phyloP scores from a whole-genome alignment of 2,329 filamentous ascomycete genomes.

The Xylariales sp. region DNA sequence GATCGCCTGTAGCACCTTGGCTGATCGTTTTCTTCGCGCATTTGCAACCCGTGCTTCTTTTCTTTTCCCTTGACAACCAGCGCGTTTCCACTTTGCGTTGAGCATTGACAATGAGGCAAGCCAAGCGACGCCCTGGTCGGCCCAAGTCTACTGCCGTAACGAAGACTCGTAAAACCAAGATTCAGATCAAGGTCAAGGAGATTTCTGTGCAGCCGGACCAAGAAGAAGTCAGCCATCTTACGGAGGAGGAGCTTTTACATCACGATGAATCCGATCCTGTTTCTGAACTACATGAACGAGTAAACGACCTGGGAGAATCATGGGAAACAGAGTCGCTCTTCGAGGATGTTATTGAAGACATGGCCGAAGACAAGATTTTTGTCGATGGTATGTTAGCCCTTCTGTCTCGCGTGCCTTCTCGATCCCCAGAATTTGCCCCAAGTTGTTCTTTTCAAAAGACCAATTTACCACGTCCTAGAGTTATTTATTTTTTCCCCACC shows the following conservation, averaged over 20 bases:
- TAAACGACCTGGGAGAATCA: slow-evolving; percentile 19
- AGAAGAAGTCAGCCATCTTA: slow-evolving; percentile 7
- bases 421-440: too few species aligned
- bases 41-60: too few species aligned
- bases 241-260: slow-evolving; percentile 1
- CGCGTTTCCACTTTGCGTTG: background rate
- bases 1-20: too few species aligned
- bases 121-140: slow-evolving; percentile 5
- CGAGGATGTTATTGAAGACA: slow-evolving; percentile 40
- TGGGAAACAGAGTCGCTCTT: slow-evolving; percentile 44
- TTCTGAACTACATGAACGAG: slow-evolving; percentile 4
- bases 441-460: too few species aligned
- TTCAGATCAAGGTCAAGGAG: slow-evolving; percentile 3
- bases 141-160: slow-evolving; percentile 5
- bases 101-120: slow-evolving; percentile 1
- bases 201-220: slow-evolving; percentile 4
- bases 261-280: too few species aligned
- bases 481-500: too few species aligned
- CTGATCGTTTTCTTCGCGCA: too few species aligned
- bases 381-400: slow-evolving; percentile 30
- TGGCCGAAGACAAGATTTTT: slow-evolving; percentile 36
- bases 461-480: too few species aligned
- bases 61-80: too few species aligned
- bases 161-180: background rate
- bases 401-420: too few species aligned